Conservation (phyloP, 345 rosid species). For the Camelina laxa region DNA sequence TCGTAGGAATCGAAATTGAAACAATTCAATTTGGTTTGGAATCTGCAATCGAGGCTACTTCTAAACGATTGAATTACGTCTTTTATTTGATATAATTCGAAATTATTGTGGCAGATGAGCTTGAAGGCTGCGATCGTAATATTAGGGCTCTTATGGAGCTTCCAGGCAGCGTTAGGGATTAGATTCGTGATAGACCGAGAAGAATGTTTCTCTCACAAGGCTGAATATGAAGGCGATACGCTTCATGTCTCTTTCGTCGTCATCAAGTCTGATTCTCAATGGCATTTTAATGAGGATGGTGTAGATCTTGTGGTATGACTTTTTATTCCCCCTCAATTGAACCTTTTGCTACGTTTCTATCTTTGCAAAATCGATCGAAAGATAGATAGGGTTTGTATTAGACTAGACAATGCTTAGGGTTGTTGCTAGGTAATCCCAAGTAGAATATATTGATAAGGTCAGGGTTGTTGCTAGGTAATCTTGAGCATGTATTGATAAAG, state of each 20-base stretch:
- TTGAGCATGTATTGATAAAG: background rate
- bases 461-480: background rate
- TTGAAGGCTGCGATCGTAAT: constrained; percentile 39
- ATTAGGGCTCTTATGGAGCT: constrained; percentile 47
- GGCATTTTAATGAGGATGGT: constrained; percentile 60
- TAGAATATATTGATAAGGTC: background rate
- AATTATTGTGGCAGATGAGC: constrained; percentile 35
- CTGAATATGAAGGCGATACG: constrained; percentile 66
- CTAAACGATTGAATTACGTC: background rate
- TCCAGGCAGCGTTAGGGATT: constrained; percentile 46
- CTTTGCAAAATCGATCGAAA: background rate
- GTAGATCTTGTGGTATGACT: constrained; percentile 65
- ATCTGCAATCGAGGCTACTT: constrained; percentile 4
- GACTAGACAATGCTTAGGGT: background rate
- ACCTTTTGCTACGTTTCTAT: background rate
- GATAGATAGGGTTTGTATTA: background rate
- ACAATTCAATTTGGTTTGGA: constrained; percentile 15
- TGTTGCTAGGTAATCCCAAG: background rate
- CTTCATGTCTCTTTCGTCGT: constrained; percentile 75
- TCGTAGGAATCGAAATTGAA: constrained; percentile 22
- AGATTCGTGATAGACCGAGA: constrained; percentile 69
- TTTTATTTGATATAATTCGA: background rate
- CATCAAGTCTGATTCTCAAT: constrained; percentile 59
- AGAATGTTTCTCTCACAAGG: constrained; percentile 69
- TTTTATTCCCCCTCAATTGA: background rate